Base-by-base conservation (phyloP, 495 filamentous ascomycete genomes). In the Chaetomidium leptoderma region DNA sequence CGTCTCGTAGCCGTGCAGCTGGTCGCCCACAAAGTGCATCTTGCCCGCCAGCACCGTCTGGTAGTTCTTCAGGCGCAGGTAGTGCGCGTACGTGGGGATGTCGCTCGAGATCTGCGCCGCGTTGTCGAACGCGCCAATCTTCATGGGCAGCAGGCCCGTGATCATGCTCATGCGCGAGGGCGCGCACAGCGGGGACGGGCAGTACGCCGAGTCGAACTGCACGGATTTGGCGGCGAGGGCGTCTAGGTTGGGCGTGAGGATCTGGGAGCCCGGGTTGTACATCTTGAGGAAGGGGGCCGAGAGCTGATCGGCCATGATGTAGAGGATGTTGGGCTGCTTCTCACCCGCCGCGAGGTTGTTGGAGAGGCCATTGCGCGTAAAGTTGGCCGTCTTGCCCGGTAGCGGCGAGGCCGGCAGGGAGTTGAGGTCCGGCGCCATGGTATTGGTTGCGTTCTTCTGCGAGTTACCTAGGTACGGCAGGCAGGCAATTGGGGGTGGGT, bases 21-120 rank as follows among this genome's bases (percentile, higher is more conserved):
- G 90, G 65, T 96, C 90, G 44, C 90, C 90, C 55, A 91, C 88
- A 71, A 96, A 96, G 69, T 96, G 90, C 90, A 96, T 96, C 78
- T 96, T 96, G 53, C 90, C 90, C 0, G 90, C 89, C 60, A 96
- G 73, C 5, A 84, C 86, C n/a, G 90, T 93, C 72, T 95, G 86
- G 65, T 96, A 96, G 43, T 88, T 89, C 65, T 86, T 82, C 16
- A 78, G 76, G n/a, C 90, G 88, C 42, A 96, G 76, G 70, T 95
- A 92, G 65, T 96, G 90, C 6, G 90, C 89, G 68, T 92, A 95
- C 2, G 90, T 95, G 4, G 89, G 90, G 27, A 84, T 79, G 57
- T 92, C 89, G 51, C 83, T 83, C 29, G 81, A 78, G 57, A 95
- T 78, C 47, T 85, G 81, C 29, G 86, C 81, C 5, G 90, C 90